Evolutionary conservation across 2,329 filamentous ascomycete genomes (phyloP).

Genomic region (Hypoxylon sp.): DNA sequence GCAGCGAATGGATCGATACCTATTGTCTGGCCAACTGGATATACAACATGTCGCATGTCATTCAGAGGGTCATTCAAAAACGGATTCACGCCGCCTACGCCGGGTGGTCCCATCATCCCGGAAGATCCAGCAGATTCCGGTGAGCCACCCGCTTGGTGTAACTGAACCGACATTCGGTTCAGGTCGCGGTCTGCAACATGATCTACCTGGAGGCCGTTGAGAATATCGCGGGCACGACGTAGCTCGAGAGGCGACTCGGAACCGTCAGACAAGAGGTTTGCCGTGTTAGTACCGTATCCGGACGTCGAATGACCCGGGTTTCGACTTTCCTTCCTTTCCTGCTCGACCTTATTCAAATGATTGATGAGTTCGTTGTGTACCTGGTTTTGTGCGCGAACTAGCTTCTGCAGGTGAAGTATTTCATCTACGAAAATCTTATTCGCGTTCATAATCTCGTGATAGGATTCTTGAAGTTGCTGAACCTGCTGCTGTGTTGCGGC

Average conservation of each 20-base stretch:
- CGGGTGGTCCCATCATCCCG: slow-evolving; percentile 69
- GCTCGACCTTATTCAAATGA: slow-evolving; percentile 65
- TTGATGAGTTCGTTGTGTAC: slow-evolving; percentile 70
- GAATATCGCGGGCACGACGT: slow-evolving; percentile 68
- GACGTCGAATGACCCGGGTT: slow-evolving; percentile 57
- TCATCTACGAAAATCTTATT: slow-evolving; percentile 74
- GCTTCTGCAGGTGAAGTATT: slow-evolving; percentile 71
- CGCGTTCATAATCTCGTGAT: slow-evolving; percentile 78
- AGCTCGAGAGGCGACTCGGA: slow-evolving; percentile 64
- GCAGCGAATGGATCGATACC: slow-evolving; percentile 96
- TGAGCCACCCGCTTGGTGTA: slow-evolving; percentile 65
- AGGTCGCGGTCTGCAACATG: slow-evolving; percentile 67
- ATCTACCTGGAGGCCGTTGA: slow-evolving; percentile 66
- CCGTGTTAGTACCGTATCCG: slow-evolving; percentile 56
- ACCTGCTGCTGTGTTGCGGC: slow-evolving; percentile 93
- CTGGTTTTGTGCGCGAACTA: slow-evolving; percentile 70
- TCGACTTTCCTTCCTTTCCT: slow-evolving; percentile 59
- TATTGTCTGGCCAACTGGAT: slow-evolving; percentile 89
- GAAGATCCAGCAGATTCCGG: slow-evolving; percentile 65
- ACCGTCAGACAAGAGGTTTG: slow-evolving; percentile 60
- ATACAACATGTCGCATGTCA: slow-evolving; percentile 78
- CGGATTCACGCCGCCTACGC: slow-evolving; percentile 55
- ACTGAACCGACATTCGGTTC: slow-evolving; percentile 65
- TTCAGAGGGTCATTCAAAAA: slow-evolving; percentile 67
- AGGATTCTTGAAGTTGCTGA: slow-evolving; percentile 86